Base-by-base conservation (phyloP, 2,329 filamentous ascomycete species). In the Aspergillus awamori region DNA sequence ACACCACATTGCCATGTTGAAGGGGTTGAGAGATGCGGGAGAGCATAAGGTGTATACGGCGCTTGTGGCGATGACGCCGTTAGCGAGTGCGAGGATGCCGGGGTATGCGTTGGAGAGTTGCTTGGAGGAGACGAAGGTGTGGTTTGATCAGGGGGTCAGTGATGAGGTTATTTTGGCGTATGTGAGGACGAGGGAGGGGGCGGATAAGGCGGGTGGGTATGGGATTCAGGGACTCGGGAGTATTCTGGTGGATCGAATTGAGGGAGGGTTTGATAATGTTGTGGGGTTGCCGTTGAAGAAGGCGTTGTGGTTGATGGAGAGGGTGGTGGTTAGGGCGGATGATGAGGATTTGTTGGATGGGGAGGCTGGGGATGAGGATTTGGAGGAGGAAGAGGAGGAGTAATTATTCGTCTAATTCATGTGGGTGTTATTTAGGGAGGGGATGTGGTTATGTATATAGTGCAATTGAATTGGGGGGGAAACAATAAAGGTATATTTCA, bases 191-290 rank as follows among this genome's bases (percentile, higher is more conserved):
- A 84, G 94, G 58, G 95, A 99, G 81, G 95, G 95, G 2, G 93
- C 87, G 10, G 95, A 98, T 77, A 99, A 98, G 82, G 95, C 95
- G 0, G 95, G 95, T 2, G 95, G 95, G 0, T 99, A 99, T 77
- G 95, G 92, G 1, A 86, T 99, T 57, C 95, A 99, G 78, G 95
- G 94, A 0, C 82, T 94, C 10, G 95, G 91, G 1, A 89, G 91
- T 8, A 88, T 97, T 74, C 78, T 99, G 60, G 88, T 99, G 11
- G 93, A 97, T 75, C 89, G 85, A 76, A 90, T 99, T 66, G 91
- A 97, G 65, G 95, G 95, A 10, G 88, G 87, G 58, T 91, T 92
- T 70, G 95, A 99, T 81, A 98, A 98, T 76, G 95, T 98, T 1
- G 88, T 99, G 28, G 95, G 95, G 0, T 76, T 99, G 76, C 95